A percentile compares a stretch with the other conserved stretches of the same genome.
phyloP scores from a whole-genome alignment of 2,329 filamentous ascomycete species.

The Talaromyces sp. region DNA sequence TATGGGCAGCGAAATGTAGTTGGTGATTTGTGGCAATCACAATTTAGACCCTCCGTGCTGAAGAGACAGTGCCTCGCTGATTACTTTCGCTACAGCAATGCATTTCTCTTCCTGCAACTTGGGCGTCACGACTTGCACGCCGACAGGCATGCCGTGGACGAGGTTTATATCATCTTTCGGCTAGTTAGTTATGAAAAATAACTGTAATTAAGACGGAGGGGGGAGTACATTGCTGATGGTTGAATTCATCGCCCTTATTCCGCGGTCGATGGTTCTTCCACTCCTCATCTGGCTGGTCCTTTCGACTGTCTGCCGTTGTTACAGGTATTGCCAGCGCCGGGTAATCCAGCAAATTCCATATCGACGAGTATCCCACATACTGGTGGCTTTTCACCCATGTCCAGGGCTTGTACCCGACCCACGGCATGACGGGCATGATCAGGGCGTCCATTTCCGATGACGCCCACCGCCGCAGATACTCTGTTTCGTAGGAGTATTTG shows the following conservation, averaged over 20 bases:
- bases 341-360: constrained; percentile 33
- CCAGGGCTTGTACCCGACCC: constrained; percentile 26
- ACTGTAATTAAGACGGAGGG: neutral
- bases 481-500: constrained; percentile 23
- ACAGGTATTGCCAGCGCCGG: constrained; percentile 26
- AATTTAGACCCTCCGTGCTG: neutral
- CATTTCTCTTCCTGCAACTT: constrained; percentile 30
- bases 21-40: neutral
- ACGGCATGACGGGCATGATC: constrained; percentile 27
- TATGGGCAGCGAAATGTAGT: neutral
- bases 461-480: constrained; percentile 25
- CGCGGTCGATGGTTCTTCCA: constrained; percentile 29
- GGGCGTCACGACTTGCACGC: constrained; percentile 28
- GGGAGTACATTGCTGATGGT: constrained; percentile 26
- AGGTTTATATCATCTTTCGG: constrained; percentile 25
- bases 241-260: constrained; percentile 26
- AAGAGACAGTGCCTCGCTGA: constrained; percentile 20
- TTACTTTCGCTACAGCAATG: constrained; percentile 26
- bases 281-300: constrained; percentile 16
- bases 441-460: constrained; percentile 27
- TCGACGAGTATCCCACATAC: constrained; percentile 29
- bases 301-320: constrained; percentile 24
- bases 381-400: constrained; percentile 29
- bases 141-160: constrained; percentile 28
- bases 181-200: neutral